Percentiles rank a stretch among this genome's conserved stretches.
Conservation (phyloP, 1,284 basidiomycete species). For the Heterobasidion parviporum region DNA sequence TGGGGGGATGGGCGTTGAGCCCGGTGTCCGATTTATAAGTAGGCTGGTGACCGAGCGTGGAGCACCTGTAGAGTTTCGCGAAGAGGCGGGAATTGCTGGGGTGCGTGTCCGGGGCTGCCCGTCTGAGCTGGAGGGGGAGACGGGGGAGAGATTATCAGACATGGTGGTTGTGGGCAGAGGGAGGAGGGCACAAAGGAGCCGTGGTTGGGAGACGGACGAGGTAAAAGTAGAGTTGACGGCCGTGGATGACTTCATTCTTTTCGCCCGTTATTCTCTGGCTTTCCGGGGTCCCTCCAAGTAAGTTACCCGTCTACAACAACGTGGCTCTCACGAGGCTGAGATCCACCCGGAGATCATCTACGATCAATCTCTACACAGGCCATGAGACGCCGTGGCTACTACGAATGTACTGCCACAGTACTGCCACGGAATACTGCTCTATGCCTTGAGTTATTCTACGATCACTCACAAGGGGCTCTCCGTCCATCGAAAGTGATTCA, state of each 20-base stretch:
- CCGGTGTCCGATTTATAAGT: conserved; percentile 26
- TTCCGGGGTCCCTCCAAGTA: not conserved
- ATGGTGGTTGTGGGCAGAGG: not conserved
- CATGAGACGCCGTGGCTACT: no score
- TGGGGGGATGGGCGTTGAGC: conserved; percentile 73
- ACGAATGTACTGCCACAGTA: no score
- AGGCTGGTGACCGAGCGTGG: conserved; percentile 30
- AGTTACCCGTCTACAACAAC: no score
- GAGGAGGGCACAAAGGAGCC: not conserved
- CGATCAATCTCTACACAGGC: no score
- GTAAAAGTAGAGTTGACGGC: not conserved
- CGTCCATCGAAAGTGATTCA: no score
- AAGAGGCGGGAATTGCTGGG: conserved; percentile 15
- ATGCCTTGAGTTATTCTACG: no score
- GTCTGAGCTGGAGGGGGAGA: conserved; percentile 1
- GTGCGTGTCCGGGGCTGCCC: conserved; percentile 17
- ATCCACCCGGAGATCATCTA: no score
- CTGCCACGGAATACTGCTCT: no score
- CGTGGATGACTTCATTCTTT: not conserved
- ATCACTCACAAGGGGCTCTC: no score
- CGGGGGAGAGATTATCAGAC: not conserved
- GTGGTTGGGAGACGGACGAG: not conserved
- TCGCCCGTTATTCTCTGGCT: not conserved
- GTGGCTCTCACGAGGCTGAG: no score
- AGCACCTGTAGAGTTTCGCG: conserved; percentile 15